A percentile compares a stretch with the other conserved stretches of the same genome.
phyloP scores from a whole-genome alignment of 2,329 filamentous ascomycete genomes.

The Pseudovirgaria hyperparasitica region DNA sequence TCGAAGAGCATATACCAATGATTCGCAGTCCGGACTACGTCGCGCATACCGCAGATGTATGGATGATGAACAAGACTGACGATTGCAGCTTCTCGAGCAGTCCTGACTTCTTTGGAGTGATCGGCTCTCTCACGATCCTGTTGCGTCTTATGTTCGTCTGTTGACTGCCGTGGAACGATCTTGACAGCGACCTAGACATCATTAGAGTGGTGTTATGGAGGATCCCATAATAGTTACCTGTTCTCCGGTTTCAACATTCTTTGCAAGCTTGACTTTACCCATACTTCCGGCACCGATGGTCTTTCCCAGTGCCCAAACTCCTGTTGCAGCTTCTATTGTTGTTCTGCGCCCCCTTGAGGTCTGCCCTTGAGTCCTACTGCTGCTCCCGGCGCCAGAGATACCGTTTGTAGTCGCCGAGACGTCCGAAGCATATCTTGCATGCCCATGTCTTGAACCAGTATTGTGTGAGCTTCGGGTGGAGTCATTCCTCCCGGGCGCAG shows the following conservation, averaged over 20 bases:
- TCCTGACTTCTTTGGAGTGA: conserved; percentile 91
- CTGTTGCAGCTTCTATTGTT: conserved; percentile 74
- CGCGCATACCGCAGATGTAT: conserved; percentile 89
- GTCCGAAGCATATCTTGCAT: conserved; percentile 34
- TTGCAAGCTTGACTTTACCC: conserved; percentile 96
- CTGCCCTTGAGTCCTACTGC: no score
- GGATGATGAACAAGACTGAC: conserved; percentile 89
- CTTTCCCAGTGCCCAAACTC: conserved; percentile 91
- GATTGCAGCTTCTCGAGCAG: conserved; percentile 89
- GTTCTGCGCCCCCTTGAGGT: conserved; percentile 42
- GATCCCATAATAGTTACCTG: conserved; percentile 46
- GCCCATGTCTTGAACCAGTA: conserved; percentile 13
- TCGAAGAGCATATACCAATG: conserved; percentile 99
- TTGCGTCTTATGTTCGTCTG: conserved; percentile 62
- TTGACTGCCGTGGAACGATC: conserved; percentile 83
- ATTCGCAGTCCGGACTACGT: conserved; percentile 90
- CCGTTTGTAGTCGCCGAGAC: conserved; percentile 24
- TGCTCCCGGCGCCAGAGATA: conserved; percentile 14
- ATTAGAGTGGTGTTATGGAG: conserved; percentile 5
- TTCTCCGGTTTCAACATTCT: conserved; percentile 79
- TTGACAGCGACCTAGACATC: conserved; percentile 73
- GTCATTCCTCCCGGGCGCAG: conserved; percentile 40
- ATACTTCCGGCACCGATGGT: conserved; percentile 96
- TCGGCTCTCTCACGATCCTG: conserved; percentile 81
- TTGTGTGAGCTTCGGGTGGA: conserved; percentile 33